Conservation (phyloP, 345 rosid species). For the Eucalyptus pauciflora region DNA sequence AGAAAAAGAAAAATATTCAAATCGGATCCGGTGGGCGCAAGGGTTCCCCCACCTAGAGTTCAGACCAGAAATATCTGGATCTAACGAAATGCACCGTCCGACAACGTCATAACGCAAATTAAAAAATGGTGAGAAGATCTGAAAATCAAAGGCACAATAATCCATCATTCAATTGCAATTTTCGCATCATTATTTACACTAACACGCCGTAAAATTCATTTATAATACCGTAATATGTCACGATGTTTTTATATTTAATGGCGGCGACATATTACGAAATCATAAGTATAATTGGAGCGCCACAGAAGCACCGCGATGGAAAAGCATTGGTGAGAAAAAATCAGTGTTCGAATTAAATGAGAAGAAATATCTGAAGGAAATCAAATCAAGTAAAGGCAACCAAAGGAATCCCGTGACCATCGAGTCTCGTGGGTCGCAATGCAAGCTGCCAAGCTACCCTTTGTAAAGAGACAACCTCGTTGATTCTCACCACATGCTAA, state of each 20-base stretch:
- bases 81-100: neutral
- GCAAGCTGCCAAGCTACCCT: neutral
- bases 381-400: neutral
- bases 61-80: neutral
- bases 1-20: neutral
- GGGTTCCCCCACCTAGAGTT: neutral
- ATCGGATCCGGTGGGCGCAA: accelerated
- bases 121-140: neutral
- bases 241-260: neutral
- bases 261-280: accelerated
- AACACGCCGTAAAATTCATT: accelerated
- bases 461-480: neutral
- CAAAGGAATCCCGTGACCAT: neutral
- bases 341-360: neutral
- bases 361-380: neutral
- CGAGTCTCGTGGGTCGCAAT: neutral
- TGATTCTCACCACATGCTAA: neutral
- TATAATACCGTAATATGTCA: neutral
- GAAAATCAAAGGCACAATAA: neutral
- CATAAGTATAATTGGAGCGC: neutral
- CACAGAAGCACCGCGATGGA: neutral
- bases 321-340: neutral
- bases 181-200: neutral
- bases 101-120: neutral
- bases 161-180: neutral